These are phyloP conservation scores for Pythium volutum DNA, from an alignment of 352 stramenopile species.

Conservation along the genomic window DNA sequence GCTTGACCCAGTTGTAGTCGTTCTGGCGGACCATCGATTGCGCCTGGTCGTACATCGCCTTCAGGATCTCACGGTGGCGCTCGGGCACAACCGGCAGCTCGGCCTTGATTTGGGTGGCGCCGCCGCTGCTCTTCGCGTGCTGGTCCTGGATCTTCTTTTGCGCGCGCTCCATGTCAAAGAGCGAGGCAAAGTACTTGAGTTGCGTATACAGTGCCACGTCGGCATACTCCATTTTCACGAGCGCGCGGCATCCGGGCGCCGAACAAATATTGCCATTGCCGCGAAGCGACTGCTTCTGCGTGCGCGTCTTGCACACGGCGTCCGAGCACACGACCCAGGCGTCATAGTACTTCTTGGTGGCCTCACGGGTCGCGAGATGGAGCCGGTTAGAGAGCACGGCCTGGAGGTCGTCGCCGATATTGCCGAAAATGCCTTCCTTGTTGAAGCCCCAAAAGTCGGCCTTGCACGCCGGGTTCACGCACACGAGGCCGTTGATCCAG, in stretches of 20 bases:
- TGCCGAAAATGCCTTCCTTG: slow-evolving; percentile 69
- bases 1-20: slow-evolving; percentile 94
- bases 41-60: slow-evolving; percentile 76
- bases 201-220: slow-evolving; percentile 94
- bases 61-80: slow-evolving; percentile 69
- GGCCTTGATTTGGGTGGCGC: slow-evolving; percentile 15
- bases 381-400: slow-evolving; percentile 81
- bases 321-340: slow-evolving; percentile 93
- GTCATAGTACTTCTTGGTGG: slow-evolving; percentile 89
- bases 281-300: slow-evolving; percentile 94
- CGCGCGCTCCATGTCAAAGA: slow-evolving; percentile 93
- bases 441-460: slow-evolving; percentile 84
- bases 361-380: slow-evolving; percentile 71
- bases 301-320: slow-evolving; percentile 92
- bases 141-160: slow-evolving; percentile 81
- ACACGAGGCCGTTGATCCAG: slow-evolving; percentile 55
- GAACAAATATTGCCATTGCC: slow-evolving; percentile 93
- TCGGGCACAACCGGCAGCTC: slow-evolving; percentile 55
- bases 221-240: slow-evolving; percentile 85
- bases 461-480: slow-evolving; percentile 59
- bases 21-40: slow-evolving; percentile 76
- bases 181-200: slow-evolving; percentile 96
- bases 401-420: slow-evolving; percentile 68
- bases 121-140: slow-evolving; percentile 29
- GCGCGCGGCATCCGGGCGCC: slow-evolving; percentile 88